phyloP scores from a whole-genome alignment of 1,139 yeast species.

The Debaryomyces udenii region DNA sequence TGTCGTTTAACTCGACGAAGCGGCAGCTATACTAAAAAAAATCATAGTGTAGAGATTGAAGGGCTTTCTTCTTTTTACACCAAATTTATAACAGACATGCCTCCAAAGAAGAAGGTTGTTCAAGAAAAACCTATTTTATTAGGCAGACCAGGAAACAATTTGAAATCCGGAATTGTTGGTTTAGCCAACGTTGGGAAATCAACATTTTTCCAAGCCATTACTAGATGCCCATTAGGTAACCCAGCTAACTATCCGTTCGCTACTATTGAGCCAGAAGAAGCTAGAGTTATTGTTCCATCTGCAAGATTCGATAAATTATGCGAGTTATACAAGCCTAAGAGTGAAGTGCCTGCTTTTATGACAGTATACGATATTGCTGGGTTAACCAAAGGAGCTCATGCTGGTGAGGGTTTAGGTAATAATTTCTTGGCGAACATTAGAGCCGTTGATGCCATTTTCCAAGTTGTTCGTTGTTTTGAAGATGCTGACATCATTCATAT shows the following conservation, averaged over 20 bases:
- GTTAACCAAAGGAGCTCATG: constrained; percentile 94
- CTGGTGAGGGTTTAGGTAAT: constrained; percentile 98
- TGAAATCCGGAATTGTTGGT: constrained; percentile 96
- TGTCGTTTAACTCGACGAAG: constrained; percentile 8
- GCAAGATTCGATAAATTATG: constrained; percentile 79
- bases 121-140: constrained; percentile 87
- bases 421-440: constrained; percentile 96
- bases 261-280: constrained; percentile 98
- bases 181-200: constrained; percentile 97
- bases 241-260: constrained; percentile 99
- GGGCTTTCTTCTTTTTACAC: not conserved
- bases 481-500: constrained; percentile 98
- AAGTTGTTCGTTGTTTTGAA: constrained; percentile 96
- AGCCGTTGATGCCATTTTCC: constrained; percentile 97
- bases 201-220: constrained; percentile 83
- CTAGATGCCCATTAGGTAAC: constrained; percentile 91
- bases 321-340: constrained; percentile 76
- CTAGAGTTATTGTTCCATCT: constrained; percentile 95
- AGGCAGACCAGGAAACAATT: constrained; percentile 98
- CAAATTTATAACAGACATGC: constrained; percentile 52
- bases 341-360: constrained; percentile 90
- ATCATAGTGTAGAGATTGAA: constrained; percentile 1
- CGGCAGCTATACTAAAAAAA: constrained; percentile 5
- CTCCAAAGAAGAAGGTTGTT: constrained; percentile 86
- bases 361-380: constrained; percentile 98